These are phyloP conservation scores for Austroboletus niveus DNA, from an alignment of 1,284 basidiomycete genomes.

Conservation along the genomic window DNA sequence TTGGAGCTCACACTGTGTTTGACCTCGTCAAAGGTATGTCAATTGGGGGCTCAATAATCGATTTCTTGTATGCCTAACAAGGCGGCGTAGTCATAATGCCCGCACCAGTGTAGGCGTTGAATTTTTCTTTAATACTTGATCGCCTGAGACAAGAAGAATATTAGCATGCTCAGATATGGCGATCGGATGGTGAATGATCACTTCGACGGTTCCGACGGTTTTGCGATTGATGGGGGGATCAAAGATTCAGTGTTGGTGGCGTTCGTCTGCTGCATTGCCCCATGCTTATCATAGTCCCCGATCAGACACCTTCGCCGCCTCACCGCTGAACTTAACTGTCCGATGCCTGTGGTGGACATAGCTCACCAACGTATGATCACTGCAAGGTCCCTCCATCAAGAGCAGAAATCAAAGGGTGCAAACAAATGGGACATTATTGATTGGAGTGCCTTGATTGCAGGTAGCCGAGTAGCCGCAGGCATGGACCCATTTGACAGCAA, in stretches of 20 bases:
- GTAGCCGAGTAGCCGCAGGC: conserved; percentile 66
- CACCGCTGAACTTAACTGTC: conserved; percentile 64
- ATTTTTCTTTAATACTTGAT: not conserved
- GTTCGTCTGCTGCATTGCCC: not conserved
- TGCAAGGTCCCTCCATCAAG: conserved; percentile 65
- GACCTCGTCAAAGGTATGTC: conserved; percentile 56
- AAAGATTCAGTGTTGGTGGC: conserved; percentile 60
- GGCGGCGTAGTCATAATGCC: conserved; percentile 52
- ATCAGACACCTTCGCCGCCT: conserved; percentile 61
- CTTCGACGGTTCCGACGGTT: conserved; percentile 80
- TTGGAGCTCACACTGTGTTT: conserved; percentile 60
- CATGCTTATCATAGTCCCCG: conserved; percentile 7
- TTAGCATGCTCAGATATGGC: conserved; percentile 57
- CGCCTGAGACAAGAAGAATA: not conserved
- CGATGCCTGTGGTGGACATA: conserved; percentile 78
- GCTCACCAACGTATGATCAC: conserved; percentile 79
- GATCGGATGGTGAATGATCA: conserved; percentile 68
- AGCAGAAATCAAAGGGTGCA: conserved; percentile 45
- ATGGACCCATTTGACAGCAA: conserved; percentile 58
- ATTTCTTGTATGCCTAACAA: conserved; percentile 3
- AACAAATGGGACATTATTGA: conserved; percentile 56
- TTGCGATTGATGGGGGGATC: conserved; percentile 86
- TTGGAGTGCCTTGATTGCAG: conserved; percentile 72
- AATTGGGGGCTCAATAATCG: conserved; percentile 18
- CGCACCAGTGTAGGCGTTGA: conserved; percentile 46